Conservation (phyloP, 768 basidiomycete species). For the Roridomyces roridus region DNA sequence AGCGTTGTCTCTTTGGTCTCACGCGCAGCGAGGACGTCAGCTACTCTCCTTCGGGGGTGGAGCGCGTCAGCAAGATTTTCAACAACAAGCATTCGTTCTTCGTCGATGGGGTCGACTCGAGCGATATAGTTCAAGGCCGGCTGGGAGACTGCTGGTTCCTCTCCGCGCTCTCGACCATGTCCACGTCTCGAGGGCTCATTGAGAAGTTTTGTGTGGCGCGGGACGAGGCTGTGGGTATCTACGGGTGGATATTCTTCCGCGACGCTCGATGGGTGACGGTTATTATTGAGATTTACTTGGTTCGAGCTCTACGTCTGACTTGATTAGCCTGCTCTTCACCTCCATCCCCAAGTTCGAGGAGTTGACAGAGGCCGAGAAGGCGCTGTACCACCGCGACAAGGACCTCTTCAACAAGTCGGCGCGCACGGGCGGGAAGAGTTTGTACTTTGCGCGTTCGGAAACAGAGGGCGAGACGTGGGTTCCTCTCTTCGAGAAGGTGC, state of each 20-base stretch:
- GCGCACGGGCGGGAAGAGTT: constrained; percentile 51
- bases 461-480: constrained; percentile 61
- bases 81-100: constrained; percentile 54
- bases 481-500: constrained; percentile 58
- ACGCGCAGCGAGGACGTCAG: constrained; percentile 23
- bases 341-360: constrained; percentile 58
- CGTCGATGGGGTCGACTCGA: constrained; percentile 49
- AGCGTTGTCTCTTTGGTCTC: constrained; percentile 52
- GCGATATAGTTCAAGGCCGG: constrained; percentile 57
- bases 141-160: constrained; percentile 67
- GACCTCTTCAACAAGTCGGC: constrained; percentile 50
- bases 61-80: constrained; percentile 56
- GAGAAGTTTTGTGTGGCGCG: constrained; percentile 57
- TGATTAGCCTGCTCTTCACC: constrained; percentile 50
- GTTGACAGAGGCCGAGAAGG: constrained; percentile 45
- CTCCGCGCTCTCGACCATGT: constrained; percentile 55
- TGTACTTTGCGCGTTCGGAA: constrained; percentile 58
- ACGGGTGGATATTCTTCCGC: constrained; percentile 64
- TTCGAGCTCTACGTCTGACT: not conserved
- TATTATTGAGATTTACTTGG: constrained; percentile 59
- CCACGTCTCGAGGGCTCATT: constrained; percentile 52
- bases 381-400: constrained; percentile 58
- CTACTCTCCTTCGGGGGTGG: constrained; percentile 47
- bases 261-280: constrained; percentile 59
- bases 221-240: constrained; percentile 59